A percentile compares a stretch with the other conserved stretches of the same genome.
phyloP scores from a whole-genome alignment of 1,284 basidiomycete genomes.

The Tremellales sp. region DNA sequence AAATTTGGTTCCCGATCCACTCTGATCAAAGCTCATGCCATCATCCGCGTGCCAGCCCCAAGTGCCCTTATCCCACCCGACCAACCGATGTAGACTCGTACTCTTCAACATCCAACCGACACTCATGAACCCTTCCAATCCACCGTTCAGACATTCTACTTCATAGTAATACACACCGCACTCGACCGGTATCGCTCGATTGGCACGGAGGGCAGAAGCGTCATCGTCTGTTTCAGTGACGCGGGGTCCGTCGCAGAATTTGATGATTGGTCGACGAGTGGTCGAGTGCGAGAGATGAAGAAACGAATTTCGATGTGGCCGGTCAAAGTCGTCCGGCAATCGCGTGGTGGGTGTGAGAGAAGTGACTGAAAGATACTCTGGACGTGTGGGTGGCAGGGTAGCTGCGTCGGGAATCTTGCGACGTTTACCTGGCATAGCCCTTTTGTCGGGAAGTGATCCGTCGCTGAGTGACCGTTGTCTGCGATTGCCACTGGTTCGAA shows the following conservation, averaged over 20 bases:
- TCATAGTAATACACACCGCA: slow-evolving; percentile 91
- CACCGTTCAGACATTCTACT: slow-evolving; percentile 70
- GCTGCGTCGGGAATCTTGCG: no score
- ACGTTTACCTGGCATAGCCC: no score
- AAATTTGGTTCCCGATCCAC: slow-evolving; percentile 67
- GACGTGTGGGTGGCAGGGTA: no score
- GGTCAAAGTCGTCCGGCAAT: no score
- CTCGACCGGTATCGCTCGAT: slow-evolving; percentile 67
- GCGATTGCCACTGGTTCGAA: no score
- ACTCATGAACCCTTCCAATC: slow-evolving; percentile 79
- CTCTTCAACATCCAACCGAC: slow-evolving; percentile 61
- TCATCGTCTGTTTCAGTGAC: slow-evolving; percentile 64
- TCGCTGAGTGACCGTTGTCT: no score
- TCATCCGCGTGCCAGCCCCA: slow-evolving; percentile 96
- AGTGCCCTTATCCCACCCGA: slow-evolving; percentile 84
- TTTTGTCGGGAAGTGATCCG: no score
- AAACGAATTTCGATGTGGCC: no score
- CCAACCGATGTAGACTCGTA: slow-evolving; percentile 67
- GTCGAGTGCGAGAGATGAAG: not conserved
- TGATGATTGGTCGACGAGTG: slow-evolving; percentile 24
- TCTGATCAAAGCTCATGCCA: slow-evolving; percentile 70
- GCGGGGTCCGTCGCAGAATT: slow-evolving; percentile 24
- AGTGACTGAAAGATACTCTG: no score
- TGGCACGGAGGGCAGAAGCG: slow-evolving; percentile 71
- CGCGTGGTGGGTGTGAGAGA: no score